Evolutionary conservation across 768 basidiomycete genomes (phyloP), one percentile per base, ranked within the genome.

Genomic region (Termitomyces sp.): DNA sequence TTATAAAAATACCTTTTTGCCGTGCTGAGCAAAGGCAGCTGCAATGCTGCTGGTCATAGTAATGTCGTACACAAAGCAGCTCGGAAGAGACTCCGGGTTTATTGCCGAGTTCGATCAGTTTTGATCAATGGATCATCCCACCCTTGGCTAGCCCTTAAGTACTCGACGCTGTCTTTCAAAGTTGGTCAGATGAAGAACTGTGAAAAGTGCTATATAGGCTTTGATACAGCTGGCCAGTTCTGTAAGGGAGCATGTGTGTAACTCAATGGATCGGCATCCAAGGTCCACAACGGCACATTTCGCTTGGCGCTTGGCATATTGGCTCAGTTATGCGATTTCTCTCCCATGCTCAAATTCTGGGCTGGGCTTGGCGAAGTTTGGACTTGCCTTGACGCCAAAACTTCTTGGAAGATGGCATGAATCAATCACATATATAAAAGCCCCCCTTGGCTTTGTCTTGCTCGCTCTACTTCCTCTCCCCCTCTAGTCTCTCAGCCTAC

Each of bases 11-110:
- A 68, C 75, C 63, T 76, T 75, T 60, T 71, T 76, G 54, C 75
- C 73, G 18, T 61, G 65, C 20, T 68, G 68, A 55, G 71, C 56
- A 50, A 76, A 75, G 29, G 73, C 66, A 22, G 73, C 67, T 32
- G 60, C 61, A 18, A 57, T 48, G 51, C 35, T 60, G 32, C 52
- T 32, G 49, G 56, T 59, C 15, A 41, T 9, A 27, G 25, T 27
- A 54, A 51, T 42, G 13, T 35, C 12, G 5, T 20, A 11, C 13
- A 47, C 46, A 35, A 47, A 33, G 50, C 32, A 56, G 50, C 38
- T 45, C 38, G 40, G 48, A 45, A 42, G 45, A 52, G 18, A 20
- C 54, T 31, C 45, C 43, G 47, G 32, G 27, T 52, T 35, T 44
- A 44, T 50, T 40, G 48, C 44, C 57, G 49, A 50, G 40, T 29